Percentiles rank a stretch among this genome's conserved stretches.
These are phyloP conservation scores for Irpex lacteus DNA, from an alignment of 1,284 basidiomycete species.

Conservation along the genomic window DNA sequence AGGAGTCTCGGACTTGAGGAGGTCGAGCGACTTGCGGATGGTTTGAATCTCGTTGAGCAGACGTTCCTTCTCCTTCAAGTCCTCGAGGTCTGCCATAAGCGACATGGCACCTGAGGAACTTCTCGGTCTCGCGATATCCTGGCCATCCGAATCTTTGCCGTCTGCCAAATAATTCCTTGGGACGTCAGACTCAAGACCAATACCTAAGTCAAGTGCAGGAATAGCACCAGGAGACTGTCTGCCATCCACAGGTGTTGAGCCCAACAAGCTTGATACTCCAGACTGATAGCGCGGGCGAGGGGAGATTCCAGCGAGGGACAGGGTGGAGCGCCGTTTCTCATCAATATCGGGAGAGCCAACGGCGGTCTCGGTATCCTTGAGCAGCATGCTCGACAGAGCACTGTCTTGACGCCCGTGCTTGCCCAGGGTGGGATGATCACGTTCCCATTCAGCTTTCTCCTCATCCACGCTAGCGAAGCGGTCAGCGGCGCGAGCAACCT, in stretches of 20 bases:
- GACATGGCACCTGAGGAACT: conserved; percentile 30
- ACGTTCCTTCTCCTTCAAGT: conserved; percentile 63
- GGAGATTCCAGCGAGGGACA: conserved; percentile 48
- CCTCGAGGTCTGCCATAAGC: conserved; percentile 45
- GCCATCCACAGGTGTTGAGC: conserved; percentile 51
- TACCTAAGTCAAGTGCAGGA: conserved; percentile 71
- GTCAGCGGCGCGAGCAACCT: conserved; percentile 73
- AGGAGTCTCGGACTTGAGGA: conserved; percentile 65
- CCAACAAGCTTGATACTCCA: conserved; percentile 69
- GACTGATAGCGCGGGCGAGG: conserved; percentile 55
- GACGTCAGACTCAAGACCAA: conserved; percentile 68
- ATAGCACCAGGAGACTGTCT: conserved; percentile 62
- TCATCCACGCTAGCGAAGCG: conserved; percentile 64
- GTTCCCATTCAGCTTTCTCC: conserved; percentile 87
- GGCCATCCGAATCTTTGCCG: background rate
- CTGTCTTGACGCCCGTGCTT: conserved; percentile 66
- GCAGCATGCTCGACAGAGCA: conserved; percentile 42
- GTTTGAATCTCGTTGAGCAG: conserved; percentile 74
- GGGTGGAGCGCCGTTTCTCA: conserved; percentile 46
- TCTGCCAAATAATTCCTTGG: conserved; percentile 58
- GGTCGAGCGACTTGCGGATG: conserved; percentile 74
- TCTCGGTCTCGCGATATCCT: background rate
- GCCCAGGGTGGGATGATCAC: conserved; percentile 65
- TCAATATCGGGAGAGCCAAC: conserved; percentile 42
- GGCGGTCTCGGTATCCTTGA: conserved; percentile 29